A percentile compares a stretch with the other conserved stretches of the same genome.
Evolutionary conservation across 169 alveolate genomes (phyloP).

Genomic region (Babesia ovis): DNA sequence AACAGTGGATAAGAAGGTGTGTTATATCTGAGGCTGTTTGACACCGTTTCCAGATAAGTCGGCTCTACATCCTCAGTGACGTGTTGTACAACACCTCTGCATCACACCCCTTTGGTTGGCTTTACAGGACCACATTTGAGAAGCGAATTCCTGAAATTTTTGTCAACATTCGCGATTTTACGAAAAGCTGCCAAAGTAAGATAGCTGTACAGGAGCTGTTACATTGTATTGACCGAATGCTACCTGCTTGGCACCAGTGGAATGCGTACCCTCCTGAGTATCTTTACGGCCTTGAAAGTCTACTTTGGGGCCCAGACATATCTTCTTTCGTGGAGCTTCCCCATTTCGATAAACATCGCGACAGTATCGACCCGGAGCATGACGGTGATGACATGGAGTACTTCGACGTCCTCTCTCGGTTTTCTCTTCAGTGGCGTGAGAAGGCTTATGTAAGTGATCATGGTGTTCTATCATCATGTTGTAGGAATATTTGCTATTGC

Average conservation of each 20-base stretch:
- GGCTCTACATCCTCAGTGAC: slow-evolving; percentile 52
- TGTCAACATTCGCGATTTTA: slow-evolving; percentile 18
- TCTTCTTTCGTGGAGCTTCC: slow-evolving; percentile 7
- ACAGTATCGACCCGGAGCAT: background rate
- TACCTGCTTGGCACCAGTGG: slow-evolving; percentile 61
- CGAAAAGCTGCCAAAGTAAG: slow-evolving; percentile 34
- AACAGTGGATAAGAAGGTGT: slow-evolving; percentile 41
- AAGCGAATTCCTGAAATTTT: slow-evolving; percentile 60
- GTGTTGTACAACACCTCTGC: slow-evolving; percentile 63
- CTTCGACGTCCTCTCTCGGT: slow-evolving; percentile 34
- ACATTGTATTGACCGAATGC: slow-evolving; percentile 7
- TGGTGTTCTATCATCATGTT: background rate
- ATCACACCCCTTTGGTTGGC: slow-evolving; percentile 56
- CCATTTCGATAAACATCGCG: slow-evolving; percentile 16
- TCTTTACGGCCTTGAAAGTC: slow-evolving; percentile 45
- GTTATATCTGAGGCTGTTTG: background rate
- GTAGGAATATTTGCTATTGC: slow-evolving; percentile 37
- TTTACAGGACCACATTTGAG: slow-evolving; percentile 49
- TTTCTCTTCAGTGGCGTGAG: slow-evolving; percentile 46
- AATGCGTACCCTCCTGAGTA: slow-evolving; percentile 39
- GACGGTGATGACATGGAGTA: slow-evolving; percentile 45
- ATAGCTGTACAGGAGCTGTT: slow-evolving; percentile 57
- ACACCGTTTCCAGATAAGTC: slow-evolving; percentile 33
- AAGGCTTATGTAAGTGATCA: slow-evolving; percentile 47
- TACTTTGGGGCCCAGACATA: slow-evolving; percentile 42